Conservation (phyloP, 1,139 yeast genomes). For the Debaryomycetaceae sp. region DNA sequence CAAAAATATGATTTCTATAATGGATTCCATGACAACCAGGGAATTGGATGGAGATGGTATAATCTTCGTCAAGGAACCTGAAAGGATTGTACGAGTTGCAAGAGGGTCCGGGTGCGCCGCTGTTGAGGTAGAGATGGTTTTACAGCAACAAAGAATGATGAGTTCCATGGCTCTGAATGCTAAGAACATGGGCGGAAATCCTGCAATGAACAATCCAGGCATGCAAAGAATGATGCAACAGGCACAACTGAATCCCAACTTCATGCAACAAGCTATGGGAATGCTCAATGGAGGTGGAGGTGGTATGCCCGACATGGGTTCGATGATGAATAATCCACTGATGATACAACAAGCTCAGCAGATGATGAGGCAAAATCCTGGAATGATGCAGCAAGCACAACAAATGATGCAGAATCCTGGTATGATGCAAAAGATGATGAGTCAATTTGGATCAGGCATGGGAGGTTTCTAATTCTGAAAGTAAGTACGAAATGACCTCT, state of each 20-base stretch:
- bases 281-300: constrained; percentile 57
- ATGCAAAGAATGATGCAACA: constrained; percentile 49
- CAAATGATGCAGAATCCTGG: constrained; percentile 55
- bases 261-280: constrained; percentile 52
- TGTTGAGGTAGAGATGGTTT: constrained; percentile 88
- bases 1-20: constrained; percentile 84
- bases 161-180: constrained; percentile 84
- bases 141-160: constrained; percentile 93
- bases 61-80: constrained; percentile 75
- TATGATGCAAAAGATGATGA: constrained; percentile 75
- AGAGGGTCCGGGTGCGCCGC: constrained; percentile 95
- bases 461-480: not conserved
- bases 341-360: constrained; percentile 49
- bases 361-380: constrained; percentile 69
- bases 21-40: constrained; percentile 94
- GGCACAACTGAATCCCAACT: constrained; percentile 48
- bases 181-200: constrained; percentile 41
- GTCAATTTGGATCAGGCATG: constrained; percentile 45
- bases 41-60: constrained; percentile 92
- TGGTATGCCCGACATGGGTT: constrained; percentile 55
- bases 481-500: not conserved
- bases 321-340: constrained; percentile 48
- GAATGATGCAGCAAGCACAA: constrained; percentile 61
- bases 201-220: constrained; percentile 29
- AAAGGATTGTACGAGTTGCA: constrained; percentile 85